These are phyloP conservation scores for Fusarium sp. DNA, from an alignment of 2,329 filamentous ascomycete genomes.

Conservation along the genomic window DNA sequence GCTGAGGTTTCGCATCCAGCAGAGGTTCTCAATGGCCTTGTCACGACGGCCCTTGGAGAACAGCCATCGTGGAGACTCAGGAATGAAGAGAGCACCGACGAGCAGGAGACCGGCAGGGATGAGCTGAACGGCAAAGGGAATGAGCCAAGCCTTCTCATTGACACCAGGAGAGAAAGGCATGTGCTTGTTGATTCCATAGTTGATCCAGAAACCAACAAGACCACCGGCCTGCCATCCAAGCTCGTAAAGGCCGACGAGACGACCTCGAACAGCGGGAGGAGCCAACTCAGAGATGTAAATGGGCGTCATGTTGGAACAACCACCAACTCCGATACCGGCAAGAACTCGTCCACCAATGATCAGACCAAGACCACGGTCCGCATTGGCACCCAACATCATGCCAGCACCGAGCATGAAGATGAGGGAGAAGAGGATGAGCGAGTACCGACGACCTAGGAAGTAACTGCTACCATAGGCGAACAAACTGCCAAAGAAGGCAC, in stretches of 20 bases:
- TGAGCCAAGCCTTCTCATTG: slow-evolving; percentile 67
- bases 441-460: slow-evolving; percentile 75
- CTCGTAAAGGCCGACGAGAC: slow-evolving; percentile 76
- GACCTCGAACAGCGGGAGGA: slow-evolving; percentile 73
- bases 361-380: slow-evolving; percentile 71
- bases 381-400: slow-evolving; percentile 76
- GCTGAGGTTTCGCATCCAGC: slow-evolving; percentile 73
- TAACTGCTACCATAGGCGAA: slow-evolving; percentile 75
- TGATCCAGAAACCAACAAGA: slow-evolving; percentile 74
- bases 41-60: slow-evolving; percentile 72
- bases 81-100: slow-evolving; percentile 69
- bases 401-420: slow-evolving; percentile 79
- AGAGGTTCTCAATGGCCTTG: slow-evolving; percentile 68
- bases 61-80: slow-evolving; percentile 77
- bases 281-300: slow-evolving; percentile 72
- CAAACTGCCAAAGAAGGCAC: slow-evolving; percentile 85
- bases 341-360: slow-evolving; percentile 73
- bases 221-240: slow-evolving; percentile 74
- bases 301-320: slow-evolving; percentile 72
- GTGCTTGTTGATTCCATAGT: slow-evolving; percentile 70
- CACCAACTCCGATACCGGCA: slow-evolving; percentile 73
- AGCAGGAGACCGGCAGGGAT: slow-evolving; percentile 74
- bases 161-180: slow-evolving; percentile 55
- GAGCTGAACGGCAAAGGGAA: slow-evolving; percentile 75
- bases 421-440: slow-evolving; percentile 69